A percentile compares a stretch with the other conserved stretches of the same genome.
phyloP scores from a whole-genome alignment of 192 early-diverging fungal species.

The Gonapodya prolifera region DNA sequence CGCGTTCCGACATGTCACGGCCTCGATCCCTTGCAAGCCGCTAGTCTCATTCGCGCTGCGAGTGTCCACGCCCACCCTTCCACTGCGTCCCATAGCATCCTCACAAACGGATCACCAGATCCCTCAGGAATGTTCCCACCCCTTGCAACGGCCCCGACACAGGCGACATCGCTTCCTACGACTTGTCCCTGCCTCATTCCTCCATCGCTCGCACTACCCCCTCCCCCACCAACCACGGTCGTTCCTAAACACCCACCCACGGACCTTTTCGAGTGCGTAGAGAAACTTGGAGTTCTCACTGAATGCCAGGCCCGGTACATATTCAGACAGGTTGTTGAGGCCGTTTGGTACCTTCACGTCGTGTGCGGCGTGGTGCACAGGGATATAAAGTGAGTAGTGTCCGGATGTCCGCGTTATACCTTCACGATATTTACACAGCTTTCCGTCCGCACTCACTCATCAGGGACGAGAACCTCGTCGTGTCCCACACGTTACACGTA shows the following conservation, averaged over 20 bases:
- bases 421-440: no score
- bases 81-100: background rate
- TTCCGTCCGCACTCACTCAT: background rate
- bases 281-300: conserved; percentile 44
- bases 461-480: conserved; percentile 58
- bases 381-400: background rate
- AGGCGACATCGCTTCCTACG: conserved; percentile 15
- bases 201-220: conserved; percentile 14
- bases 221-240: conserved; percentile 16
- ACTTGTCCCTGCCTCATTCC: conserved; percentile 12
- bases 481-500: conserved; percentile 26
- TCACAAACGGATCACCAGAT: no score
- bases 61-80: no score
- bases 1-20: background rate
- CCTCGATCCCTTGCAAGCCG: background rate
- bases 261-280: conserved; percentile 70
- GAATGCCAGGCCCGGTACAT: conserved; percentile 51
- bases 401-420: no score
- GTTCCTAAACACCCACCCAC: conserved; percentile 27
- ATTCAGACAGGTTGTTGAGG: conserved; percentile 54
- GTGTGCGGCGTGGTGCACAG: conserved; percentile 54
- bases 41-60: background rate
- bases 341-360: conserved; percentile 47
- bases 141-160: conserved; percentile 7
- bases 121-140: no score